phyloP scores from a whole-genome alignment of 495 filamentous ascomycete species.

The Gamarada debralockiae region DNA sequence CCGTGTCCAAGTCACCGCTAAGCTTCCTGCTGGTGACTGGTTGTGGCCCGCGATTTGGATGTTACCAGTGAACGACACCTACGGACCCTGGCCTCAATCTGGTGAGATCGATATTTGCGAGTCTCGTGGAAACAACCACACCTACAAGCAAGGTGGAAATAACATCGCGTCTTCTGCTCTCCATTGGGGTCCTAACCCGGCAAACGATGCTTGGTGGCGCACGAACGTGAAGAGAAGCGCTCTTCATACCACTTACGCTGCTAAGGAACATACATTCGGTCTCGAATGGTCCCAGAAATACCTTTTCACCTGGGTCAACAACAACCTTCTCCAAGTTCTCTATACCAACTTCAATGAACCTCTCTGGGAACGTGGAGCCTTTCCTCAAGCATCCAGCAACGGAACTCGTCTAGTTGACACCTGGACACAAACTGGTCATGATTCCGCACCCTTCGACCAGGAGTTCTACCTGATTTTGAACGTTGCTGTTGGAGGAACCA shows the following conservation, averaged over 20 bases:
- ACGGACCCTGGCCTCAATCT: slow-evolving; percentile 73
- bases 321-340: slow-evolving; percentile 70
- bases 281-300: slow-evolving; percentile 88
- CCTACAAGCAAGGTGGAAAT: slow-evolving; percentile 71
- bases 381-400: slow-evolving; percentile 63
- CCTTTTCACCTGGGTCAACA: slow-evolving; percentile 82
- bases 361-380: slow-evolving; percentile 71
- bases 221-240: slow-evolving; percentile 72
- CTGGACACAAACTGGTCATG: slow-evolving; percentile 60
- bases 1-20: slow-evolving; percentile 74
- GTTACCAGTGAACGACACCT: slow-evolving; percentile 69
- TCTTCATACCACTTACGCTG: slow-evolving; percentile 72
- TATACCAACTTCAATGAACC: slow-evolving; percentile 71
- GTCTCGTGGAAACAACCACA: slow-evolving; percentile 74
- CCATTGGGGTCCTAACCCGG: slow-evolving; percentile 69
- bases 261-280: slow-evolving; percentile 67
- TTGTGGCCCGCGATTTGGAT: slow-evolving; percentile 93
- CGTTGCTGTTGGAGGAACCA: slow-evolving; percentile 77
- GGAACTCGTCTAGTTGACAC: slow-evolving; percentile 63
- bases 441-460: slow-evolving; percentile 75
- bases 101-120: slow-evolving; percentile 88
- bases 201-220: slow-evolving; percentile 67
- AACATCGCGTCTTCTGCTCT: slow-evolving; percentile 77
- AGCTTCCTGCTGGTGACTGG: slow-evolving; percentile 75
- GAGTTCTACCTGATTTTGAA: slow-evolving; percentile 80